Percentiles rank a stretch among this genome's conserved stretches.
Conservation (phyloP, 306 rosid species). For the Vicia villosa region DNA sequence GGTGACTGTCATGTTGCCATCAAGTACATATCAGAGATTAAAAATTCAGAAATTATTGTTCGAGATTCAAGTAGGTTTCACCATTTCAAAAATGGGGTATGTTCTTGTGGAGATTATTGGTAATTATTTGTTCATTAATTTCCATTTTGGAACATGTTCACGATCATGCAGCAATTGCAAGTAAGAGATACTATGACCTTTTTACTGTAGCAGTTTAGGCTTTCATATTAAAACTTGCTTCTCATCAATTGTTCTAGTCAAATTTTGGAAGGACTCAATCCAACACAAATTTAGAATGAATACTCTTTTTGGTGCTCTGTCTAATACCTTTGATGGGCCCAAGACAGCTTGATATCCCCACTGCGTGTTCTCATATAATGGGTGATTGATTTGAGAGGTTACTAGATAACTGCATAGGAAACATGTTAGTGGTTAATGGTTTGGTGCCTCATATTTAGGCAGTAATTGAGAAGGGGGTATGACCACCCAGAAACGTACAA, state of each 20-base stretch:
- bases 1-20: constrained; percentile 80
- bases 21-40: constrained; percentile 65
- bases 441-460: background rate
- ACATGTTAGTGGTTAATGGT: background rate
- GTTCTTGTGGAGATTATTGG: constrained; percentile 92
- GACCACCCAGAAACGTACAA: background rate
- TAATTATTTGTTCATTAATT: constrained; percentile 30
- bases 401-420: background rate
- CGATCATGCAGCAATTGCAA: constrained; percentile 21
- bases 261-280: background rate
- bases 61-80: constrained; percentile 84
- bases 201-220: background rate
- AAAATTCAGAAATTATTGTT: constrained; percentile 58
- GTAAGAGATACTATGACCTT: constrained; percentile 34
- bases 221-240: background rate
- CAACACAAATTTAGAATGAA: background rate
- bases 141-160: constrained; percentile 24
- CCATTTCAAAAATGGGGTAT: constrained; percentile 73
- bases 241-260: background rate
- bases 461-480: background rate
- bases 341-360: background rate
- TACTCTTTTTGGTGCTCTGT: background rate
- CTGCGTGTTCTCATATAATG: background rate
- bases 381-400: background rate
- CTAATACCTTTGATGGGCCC: background rate